Base-by-base conservation (phyloP, 345 rosid genomes). In the Draba incana region DNA sequence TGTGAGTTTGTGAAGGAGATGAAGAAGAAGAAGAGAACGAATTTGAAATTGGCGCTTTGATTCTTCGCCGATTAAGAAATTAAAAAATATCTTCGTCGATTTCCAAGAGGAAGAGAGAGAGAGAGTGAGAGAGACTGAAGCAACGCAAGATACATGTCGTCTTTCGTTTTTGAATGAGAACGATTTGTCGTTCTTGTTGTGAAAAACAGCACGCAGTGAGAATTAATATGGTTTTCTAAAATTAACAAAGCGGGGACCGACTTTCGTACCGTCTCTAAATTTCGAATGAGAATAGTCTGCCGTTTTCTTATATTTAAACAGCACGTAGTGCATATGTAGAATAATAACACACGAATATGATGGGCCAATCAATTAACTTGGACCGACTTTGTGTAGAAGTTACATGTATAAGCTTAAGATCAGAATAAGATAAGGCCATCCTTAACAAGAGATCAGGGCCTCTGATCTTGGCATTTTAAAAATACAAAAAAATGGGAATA, bases 11-110 rank as follows among this genome's bases (percentile, higher is more conserved):
- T 46, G 10, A 33, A 12, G 30, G 46, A 44, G 64, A 44, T 8
- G 63, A 59, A 10, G 64, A 56, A 4, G 64, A 39, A 50, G 52
- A 25, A 24, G 57, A 51, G 25, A 33, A 45, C 42, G n/a, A 69
- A 58, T 69, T 79, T 64, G 73, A 78, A 74, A 27, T 81, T 83
- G 83, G 82, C 87, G 83, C 76, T 59, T 50, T 58, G 41, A 63
- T 46, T 63, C 37, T 53, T 74, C 16, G 67, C 62, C 44, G 63
- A 54, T 44, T 13, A 42, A 2, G 52, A 53, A 68, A 53, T 25
- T 35, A 35, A 68, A 49, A 47, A 45, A 37, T 51, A 44, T 10
- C 64, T 38, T 41, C 73, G 14, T 15, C 62, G 67, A 53, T 53
- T 74, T 20, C 51, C 61, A 5, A 59, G 13, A 37, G 25, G 41